phyloP scores from a whole-genome alignment of 2,329 filamentous ascomycete species.

The Fonsecaea pedrosoi region DNA sequence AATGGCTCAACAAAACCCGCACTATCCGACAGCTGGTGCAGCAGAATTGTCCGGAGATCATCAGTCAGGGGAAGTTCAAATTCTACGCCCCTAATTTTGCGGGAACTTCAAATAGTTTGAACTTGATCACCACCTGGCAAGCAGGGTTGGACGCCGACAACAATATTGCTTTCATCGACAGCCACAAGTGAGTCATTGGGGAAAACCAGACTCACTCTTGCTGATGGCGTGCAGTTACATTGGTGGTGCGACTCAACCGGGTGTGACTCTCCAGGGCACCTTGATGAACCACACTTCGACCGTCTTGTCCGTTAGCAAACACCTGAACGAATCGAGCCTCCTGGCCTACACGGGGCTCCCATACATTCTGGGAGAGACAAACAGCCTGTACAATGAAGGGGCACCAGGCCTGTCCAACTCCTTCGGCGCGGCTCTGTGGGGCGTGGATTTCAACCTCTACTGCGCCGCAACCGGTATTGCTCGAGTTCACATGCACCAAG shows the following conservation, averaged over 20 bases:
- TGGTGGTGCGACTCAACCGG: slow-evolving; percentile 63
- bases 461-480: slow-evolving; percentile 62
- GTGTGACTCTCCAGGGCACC: slow-evolving; percentile 67
- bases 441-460: slow-evolving; percentile 67
- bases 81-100: slow-evolving; percentile 67
- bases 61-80: slow-evolving; percentile 51
- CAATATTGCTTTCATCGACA: slow-evolving; percentile 61
- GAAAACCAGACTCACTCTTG: neutral
- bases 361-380: slow-evolving; percentile 67
- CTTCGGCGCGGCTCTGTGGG: slow-evolving; percentile 71
- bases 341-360: slow-evolving; percentile 50
- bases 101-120: slow-evolving; percentile 59
- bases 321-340: slow-evolving; percentile 58
- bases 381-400: slow-evolving; percentile 69
- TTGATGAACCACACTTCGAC: slow-evolving; percentile 69
- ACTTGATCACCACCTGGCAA: slow-evolving; percentile 59
- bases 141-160: slow-evolving; percentile 59
- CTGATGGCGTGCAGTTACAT: slow-evolving; percentile 61
- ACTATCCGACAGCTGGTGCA: slow-evolving; percentile 56
- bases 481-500: slow-evolving; percentile 69
- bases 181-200: slow-evolving; percentile 61
- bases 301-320: slow-evolving; percentile 58
- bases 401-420: slow-evolving; percentile 67
- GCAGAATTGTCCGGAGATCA: slow-evolving; percentile 59
- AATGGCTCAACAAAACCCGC: slow-evolving; percentile 64